Evolutionary conservation across 441 rosid species (phyloP), one percentile per base, ranked within the genome.

Genomic region (Gossypium schwendimanii): DNA sequence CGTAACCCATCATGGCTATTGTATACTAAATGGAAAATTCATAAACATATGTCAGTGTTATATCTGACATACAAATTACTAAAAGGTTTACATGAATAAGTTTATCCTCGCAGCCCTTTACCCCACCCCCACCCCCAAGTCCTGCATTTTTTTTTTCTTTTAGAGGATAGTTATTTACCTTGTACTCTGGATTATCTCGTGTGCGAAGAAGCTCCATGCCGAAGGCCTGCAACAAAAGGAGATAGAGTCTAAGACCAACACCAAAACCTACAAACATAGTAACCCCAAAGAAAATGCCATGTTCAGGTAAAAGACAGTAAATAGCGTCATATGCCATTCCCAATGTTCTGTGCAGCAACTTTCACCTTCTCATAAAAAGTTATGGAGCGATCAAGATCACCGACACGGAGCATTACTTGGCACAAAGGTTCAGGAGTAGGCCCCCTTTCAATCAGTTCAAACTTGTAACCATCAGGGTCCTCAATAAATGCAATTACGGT

Each of bases 1-100:
- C 88, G 26, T 85, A 85, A 21, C 88, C 88, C 88, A 85, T 81
- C 86, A 85, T 71, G 31, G 88, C 88, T 63, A 83, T 73, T 10
- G 84, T 81, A 66, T 83, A 81, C 88, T 85, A 70, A 62, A 73
- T 36, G 45, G 31, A 63, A 67, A 10, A 70, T 52, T 59, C 33
- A 73, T 26, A 68, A 71, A 12, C 24, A 53, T 50, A 50, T 5
- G 62, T 76, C 64, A 76, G 55, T 20, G 20, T 57, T 54, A 67
- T 8, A 55, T 10, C 28, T 3, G 39, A 53, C 17, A 23, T 66
- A 11, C 14, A 11, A 23, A 66, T 47, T 10, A 44, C 54, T 9
- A 20, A 45, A 65, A 12, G 31, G 33, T 63, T 63, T 11, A 44
- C 36, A 11, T 21, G 70, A 23, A 44, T 23, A 44, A 31, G 24